phyloP scores from a whole-genome alignment of 2,329 filamentous ascomycete genomes.

The Beauveria sp. region DNA sequence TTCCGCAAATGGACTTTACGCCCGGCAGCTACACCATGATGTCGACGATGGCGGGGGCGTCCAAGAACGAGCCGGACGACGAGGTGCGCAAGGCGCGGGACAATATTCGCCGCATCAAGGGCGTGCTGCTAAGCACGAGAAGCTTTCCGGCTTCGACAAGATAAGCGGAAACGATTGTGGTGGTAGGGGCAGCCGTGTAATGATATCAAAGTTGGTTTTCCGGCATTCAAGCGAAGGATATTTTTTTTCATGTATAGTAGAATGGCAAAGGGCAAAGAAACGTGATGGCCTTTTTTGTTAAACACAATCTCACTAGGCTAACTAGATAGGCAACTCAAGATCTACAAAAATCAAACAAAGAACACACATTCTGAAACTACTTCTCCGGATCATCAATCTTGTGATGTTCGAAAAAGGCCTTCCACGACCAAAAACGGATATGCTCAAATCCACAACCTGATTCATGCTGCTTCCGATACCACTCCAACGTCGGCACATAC shows the following conservation, averaged over 20 bases:
- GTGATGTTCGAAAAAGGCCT: conserved; percentile 28
- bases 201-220: neutral
- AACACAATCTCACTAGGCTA: neutral
- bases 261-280: neutral
- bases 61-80: conserved; percentile 52
- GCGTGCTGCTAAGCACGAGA: conserved; percentile 64
- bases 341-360: neutral
- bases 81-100: conserved; percentile 66
- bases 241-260: neutral
- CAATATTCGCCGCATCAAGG: conserved; percentile 73
- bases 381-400: conserved; percentile 20
- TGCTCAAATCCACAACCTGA: conserved; percentile 45
- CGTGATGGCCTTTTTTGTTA: too few relatives aligned
- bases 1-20: conserved; percentile 30
- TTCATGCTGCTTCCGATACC: conserved; percentile 41
- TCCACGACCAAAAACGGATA: conserved; percentile 37
- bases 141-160: conserved; percentile 54
- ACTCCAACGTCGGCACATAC: conserved; percentile 41
- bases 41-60: conserved; percentile 22
- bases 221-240: neutral
- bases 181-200: neutral
- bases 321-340: neutral
- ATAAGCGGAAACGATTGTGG: conserved; percentile 9
- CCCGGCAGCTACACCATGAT: conserved; percentile 32
- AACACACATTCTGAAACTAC: neutral